Percentiles rank a stretch among this genome's conserved stretches.
Conservation (phyloP, 306 rosid genomes). For the Comarum palustre region DNA sequence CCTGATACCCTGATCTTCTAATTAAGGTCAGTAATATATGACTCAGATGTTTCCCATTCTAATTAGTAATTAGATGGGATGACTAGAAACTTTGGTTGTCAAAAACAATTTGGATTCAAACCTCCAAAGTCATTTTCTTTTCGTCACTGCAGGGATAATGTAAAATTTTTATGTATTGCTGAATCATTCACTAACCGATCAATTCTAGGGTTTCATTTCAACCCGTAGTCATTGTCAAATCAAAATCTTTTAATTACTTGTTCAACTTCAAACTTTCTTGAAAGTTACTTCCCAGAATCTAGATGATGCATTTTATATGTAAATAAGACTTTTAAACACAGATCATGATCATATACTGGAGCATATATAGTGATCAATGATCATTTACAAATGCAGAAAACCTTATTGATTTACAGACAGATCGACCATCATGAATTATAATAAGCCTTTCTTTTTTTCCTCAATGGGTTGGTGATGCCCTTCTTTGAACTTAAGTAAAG, state of each 20-base stretch:
- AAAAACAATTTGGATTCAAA: neutral
- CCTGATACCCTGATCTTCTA: too few species aligned
- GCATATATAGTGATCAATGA: too few species aligned
- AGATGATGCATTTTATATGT: too few species aligned
- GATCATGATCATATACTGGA: too few species aligned
- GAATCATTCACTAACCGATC: neutral
- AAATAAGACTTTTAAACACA: too few species aligned
- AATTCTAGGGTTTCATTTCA: neutral
- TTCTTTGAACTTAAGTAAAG: neutral
- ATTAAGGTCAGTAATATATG: too few species aligned
- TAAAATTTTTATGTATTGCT: neutral
- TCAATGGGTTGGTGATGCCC: neutral
- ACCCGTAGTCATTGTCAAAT: neutral
- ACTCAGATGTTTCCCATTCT: too few species aligned
- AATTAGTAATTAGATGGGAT: too few species aligned
- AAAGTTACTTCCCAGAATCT: neutral
- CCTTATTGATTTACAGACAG: neutral
- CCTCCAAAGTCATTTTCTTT: too few species aligned
- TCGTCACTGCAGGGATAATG: neutral
- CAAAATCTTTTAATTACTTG: neutral
- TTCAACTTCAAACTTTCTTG: neutral
- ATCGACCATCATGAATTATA: neutral
- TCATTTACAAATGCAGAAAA: constrained; percentile 4
- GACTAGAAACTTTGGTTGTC: neutral
- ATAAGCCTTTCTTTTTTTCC: neutral